Base-by-base conservation (phyloP, 139 green algal genomes). In the Haematococcus lacustris region DNA sequence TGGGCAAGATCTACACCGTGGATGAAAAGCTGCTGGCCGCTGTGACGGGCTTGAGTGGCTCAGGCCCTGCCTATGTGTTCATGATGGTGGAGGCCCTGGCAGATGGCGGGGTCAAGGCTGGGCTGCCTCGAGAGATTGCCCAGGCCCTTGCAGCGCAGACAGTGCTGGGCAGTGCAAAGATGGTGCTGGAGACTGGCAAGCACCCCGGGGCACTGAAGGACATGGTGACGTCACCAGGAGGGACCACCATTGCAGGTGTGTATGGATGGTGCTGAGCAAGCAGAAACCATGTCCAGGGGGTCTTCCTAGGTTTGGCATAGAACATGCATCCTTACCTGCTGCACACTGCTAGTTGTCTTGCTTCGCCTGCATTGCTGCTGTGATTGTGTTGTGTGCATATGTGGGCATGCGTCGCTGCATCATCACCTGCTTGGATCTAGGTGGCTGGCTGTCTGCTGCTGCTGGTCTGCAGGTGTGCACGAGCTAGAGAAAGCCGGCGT, bases 1-100 rank as follows among this genome's bases (percentile, higher is more conserved):
- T 93, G 0, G 90, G 90, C 74, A 83, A 78, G 33, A 88, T 91
- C 51, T 88, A 88, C 72, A 78, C 80, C 60, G 80, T 92, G 25
- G 82, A 94, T 32, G 94, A 98, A 81, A 93, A 91, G 73, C 81
- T 98, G 64, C 82, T 98, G 51, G 81, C 87, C 51, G 94, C 93
- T 0, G 94, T 98, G 61, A 98, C 93, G 3, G 94, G 93, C 17
- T 82, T 98, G 3, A 93, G 79, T 71, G 94, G 94, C 62, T 93
- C 82, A 64, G 94, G 94, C 0, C 94, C 94, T 2, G 94, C 94
- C 5, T 98, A 97, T 70, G 72, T 98, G 13, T 98, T 96, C 81
- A 72, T 97, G 3, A 82, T 92, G 59, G 97, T 98, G n/a, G 94
- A 98, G 86, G 95, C 93, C 5, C 79, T 98, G 66, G 87, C 93